Evolutionary conservation across 1,139 yeast species (phyloP).

Genomic region (Pichia sp.): DNA sequence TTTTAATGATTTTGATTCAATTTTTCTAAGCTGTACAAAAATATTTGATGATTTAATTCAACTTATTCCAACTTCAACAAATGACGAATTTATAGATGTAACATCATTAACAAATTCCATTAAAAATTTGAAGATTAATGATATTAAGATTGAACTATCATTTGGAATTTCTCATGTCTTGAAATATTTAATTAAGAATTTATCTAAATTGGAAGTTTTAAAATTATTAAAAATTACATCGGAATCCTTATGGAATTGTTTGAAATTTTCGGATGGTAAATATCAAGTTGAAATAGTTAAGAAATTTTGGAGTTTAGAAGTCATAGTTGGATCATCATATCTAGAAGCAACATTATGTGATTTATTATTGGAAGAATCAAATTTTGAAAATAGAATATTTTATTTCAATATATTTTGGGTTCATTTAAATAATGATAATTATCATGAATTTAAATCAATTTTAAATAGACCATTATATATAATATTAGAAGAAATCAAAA

Average conservation of each 20-base stretch:
- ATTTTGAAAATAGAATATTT: slow-evolving; percentile 34
- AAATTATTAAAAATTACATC: slow-evolving; percentile 35
- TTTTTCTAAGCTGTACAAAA: slow-evolving; percentile 32
- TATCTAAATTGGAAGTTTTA: slow-evolving; percentile 28
- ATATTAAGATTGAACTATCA: slow-evolving; percentile 29
- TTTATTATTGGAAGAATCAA: slow-evolving; percentile 36
- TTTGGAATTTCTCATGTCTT: slow-evolving; percentile 46
- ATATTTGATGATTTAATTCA: slow-evolving; percentile 41
- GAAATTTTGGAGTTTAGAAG: slow-evolving; percentile 40
- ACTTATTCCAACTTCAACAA: slow-evolving; percentile 39
- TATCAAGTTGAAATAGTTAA: slow-evolving; percentile 61
- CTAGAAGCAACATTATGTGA: slow-evolving; percentile 57
- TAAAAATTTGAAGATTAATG: slow-evolving; percentile 22
- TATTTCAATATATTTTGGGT: slow-evolving; percentile 58
- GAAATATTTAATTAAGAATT: slow-evolving; percentile 32
- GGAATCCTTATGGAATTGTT: slow-evolving; percentile 42
- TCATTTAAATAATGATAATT: slow-evolving; percentile 40
- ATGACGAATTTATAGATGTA: slow-evolving; percentile 26
- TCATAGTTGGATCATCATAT: slow-evolving; percentile 35
- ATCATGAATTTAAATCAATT: slow-evolving; percentile 36
- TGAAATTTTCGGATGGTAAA: slow-evolving; percentile 41
- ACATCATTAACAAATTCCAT: slow-evolving; percentile 33
- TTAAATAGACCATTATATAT: slow-evolving; percentile 63
- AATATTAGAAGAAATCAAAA: slow-evolving; percentile 54
- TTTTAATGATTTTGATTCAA: slow-evolving; percentile 22